Evolutionary conservation across 2,329 filamentous ascomycete species (phyloP).

Genomic region (Pleoardoris graminearum): DNA sequence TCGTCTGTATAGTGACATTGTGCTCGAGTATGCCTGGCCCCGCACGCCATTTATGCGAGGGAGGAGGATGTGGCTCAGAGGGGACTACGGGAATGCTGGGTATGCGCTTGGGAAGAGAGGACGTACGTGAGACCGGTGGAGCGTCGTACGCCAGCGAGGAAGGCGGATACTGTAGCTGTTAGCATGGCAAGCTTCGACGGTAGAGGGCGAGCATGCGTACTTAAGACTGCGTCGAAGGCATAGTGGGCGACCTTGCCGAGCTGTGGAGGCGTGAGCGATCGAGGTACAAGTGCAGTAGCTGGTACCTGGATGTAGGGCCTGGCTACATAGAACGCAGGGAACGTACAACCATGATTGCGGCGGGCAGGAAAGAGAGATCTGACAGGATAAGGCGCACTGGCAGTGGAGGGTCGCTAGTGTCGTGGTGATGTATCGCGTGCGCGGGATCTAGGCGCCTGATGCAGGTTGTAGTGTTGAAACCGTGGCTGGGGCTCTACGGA

Average conservation of each 20-base stretch:
- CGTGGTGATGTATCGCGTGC: slow-evolving; percentile 7
- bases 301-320: slow-evolving; percentile 14
- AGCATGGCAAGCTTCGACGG: slow-evolving; percentile 16
- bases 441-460: background rate
- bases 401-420: background rate
- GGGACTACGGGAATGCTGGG: slow-evolving; percentile 1
- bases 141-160: slow-evolving; percentile 95
- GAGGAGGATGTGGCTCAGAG: background rate
- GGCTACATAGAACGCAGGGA: slow-evolving; percentile 15
- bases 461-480: background rate
- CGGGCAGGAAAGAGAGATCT: background rate
- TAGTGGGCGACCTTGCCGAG: slow-evolving; percentile 92
- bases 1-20: no score
- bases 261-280: slow-evolving; percentile 68
- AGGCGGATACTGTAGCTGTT: slow-evolving; percentile 74
- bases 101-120: slow-evolving; percentile 16
- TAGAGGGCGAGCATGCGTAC: slow-evolving; percentile 57
- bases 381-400: background rate
- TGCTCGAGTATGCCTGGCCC: no score
- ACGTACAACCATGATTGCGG: slow-evolving; percentile 45
- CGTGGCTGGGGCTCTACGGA: slow-evolving; percentile 7
- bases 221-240: slow-evolving; percentile 91
- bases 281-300: slow-evolving; percentile 21
- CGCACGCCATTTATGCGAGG: no score
- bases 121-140: slow-evolving; percentile 96